Evolutionary conservation across 495 filamentous ascomycete genomes (phyloP), one percentile per base, ranked within the genome.

Genomic region (Aspergillus taichungensis): DNA sequence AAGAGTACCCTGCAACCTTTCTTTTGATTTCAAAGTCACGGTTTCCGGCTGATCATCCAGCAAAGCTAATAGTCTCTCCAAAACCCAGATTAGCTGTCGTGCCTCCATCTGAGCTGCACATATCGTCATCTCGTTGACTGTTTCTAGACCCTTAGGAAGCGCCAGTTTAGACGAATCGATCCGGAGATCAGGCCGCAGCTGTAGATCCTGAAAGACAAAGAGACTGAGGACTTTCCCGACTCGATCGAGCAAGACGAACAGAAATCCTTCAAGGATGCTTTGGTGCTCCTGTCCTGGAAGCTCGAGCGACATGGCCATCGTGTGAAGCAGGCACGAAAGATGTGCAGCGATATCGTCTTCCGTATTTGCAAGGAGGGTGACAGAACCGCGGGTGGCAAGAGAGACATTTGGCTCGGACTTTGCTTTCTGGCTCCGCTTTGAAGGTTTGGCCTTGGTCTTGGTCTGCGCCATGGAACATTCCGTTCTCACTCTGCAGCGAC

Each of bases 171-270:
- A 13, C 27, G 51, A 14, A 37, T 55, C 47, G 9, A 46, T 33
- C 13, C 37, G 51, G 9, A 63, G 42, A 5, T 62, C 56, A 34
- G 56, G 44, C 34, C 46, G 59, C 3, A 54, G 18, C 33, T 53
- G 45, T 12, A 65, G 34, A 14, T 62, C 60, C 6, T 59, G 47
- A 37, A 74, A 74, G 11, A 56, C 53, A 9, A 66, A 62, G 0
- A 71, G 43, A 35, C 60, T 60, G n/a, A 74, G 50, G 33, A 71
- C 38, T 14, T 58, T 61, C 1, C 71, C 69, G 3, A 72, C 52
- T 0, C 65, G 61, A 34, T 45, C 39, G 3, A 72, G 55, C 6
- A 65, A 34, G 35, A 66, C 39, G 38, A 51, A 69, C 9, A 71
- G 52, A 35, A 60, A 58, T 0, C 71, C 69, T 46, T 72, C 69